Percentiles rank a stretch among this genome's conserved stretches.
Conservation (phyloP, 2,329 filamentous ascomycete genomes). For the Cryphonectria parasitica region DNA sequence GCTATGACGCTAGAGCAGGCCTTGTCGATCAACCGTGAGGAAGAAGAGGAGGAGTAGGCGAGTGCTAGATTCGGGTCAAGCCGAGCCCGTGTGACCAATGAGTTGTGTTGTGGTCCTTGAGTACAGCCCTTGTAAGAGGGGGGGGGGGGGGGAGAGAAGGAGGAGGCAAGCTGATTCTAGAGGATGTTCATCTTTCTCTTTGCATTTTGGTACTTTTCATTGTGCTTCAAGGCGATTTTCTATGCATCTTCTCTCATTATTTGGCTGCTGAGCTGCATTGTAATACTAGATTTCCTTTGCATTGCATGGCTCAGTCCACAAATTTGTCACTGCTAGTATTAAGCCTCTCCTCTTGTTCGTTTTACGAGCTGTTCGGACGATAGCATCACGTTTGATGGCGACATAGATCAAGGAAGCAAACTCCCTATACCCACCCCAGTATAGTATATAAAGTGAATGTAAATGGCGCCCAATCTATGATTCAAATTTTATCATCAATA, state of each 20-base stretch:
- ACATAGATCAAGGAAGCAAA: no score
- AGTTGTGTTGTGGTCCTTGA: neutral
- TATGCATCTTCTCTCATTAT: neutral
- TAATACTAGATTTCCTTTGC: no score
- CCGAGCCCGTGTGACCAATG: neutral
- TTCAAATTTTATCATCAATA: no score
- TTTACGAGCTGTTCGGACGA: neutral
- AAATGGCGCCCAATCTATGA: no score
- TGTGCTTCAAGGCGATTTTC: neutral
- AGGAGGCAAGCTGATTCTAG: neutral
- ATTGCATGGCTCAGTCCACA: no score
- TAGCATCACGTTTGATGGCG: neutral
- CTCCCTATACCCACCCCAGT: no score
- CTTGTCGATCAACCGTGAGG: slow-evolving; percentile 28
- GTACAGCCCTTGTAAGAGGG: neutral
- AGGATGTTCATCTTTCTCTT: neutral
- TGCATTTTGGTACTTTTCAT: neutral
- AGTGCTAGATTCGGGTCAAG: neutral
- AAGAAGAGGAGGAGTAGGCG: neutral
- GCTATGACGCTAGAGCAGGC: slow-evolving; percentile 28
- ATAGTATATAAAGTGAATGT: no score
- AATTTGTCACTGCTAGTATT: no score
- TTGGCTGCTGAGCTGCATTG: neutral
- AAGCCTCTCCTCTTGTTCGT: no score
- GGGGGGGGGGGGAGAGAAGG: neutral